Evolutionary conservation across 1,284 basidiomycete genomes (phyloP).

Genomic region (Inonotus obliquus): DNA sequence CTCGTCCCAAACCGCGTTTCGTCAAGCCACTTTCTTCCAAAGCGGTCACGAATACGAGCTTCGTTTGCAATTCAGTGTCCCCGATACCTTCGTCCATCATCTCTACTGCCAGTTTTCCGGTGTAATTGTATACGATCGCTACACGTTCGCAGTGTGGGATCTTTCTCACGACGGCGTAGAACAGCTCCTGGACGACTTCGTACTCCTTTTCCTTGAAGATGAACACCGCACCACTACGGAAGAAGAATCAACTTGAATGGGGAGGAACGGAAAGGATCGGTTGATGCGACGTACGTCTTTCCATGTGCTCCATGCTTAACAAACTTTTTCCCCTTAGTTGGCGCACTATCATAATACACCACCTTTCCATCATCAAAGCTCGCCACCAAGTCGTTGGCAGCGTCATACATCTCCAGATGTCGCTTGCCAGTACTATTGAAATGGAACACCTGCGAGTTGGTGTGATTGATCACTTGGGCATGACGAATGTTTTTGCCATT

Average conservation of each 20-base stretch:
- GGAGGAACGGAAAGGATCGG: background rate
- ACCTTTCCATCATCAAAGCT: background rate
- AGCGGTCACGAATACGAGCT: constrained; percentile 10
- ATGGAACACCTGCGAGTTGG: background rate
- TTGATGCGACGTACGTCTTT: constrained; percentile 7
- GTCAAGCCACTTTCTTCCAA: constrained; percentile 4
- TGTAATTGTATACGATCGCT: constrained; percentile 14
- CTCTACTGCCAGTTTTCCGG: constrained; percentile 9
- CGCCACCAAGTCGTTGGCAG: background rate
- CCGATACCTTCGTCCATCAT: constrained; percentile 5
- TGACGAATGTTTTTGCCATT: background rate
- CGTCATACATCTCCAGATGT: background rate
- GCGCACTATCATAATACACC: background rate
- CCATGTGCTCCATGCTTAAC: background rate
- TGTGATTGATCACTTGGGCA: background rate
- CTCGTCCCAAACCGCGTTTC: background rate
- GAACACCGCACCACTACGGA: constrained; percentile 3
- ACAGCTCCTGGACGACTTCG: constrained; percentile 14
- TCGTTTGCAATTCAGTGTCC: background rate
- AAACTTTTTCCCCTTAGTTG: constrained; percentile 1
- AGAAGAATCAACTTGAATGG: background rate
- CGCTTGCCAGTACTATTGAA: background rate
- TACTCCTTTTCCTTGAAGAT: constrained; percentile 5
- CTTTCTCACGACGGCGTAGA: constrained; percentile 15
- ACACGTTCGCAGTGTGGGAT: constrained; percentile 10